phyloP scores from a whole-genome alignment of 257 asterid species.

The Ilex aquifolium region DNA sequence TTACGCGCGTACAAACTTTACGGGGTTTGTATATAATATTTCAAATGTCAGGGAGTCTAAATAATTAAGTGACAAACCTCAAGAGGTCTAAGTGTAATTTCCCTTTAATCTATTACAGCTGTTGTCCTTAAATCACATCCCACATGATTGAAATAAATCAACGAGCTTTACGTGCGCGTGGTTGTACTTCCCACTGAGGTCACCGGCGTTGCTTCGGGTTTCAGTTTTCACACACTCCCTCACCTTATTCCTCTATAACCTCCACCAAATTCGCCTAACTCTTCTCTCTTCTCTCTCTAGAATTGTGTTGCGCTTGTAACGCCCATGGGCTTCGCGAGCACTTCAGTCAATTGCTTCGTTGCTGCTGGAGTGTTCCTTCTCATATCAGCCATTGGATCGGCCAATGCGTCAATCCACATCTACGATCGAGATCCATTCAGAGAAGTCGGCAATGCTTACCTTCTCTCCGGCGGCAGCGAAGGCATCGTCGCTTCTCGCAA shows the following conservation, averaged over 20 bases:
- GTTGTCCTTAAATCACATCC: no score
- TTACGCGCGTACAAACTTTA: no score
- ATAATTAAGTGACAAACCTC: no score
- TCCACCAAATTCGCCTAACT: constrained; percentile 38
- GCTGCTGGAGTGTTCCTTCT: constrained; percentile 16
- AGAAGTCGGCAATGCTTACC: constrained; percentile 95
- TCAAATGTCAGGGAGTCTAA: no score
- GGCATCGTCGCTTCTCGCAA: constrained; percentile 51
- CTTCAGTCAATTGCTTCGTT: constrained; percentile 20
- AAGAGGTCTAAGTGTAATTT: no score
- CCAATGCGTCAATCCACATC: constrained; percentile 73
- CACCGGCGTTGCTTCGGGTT: no score
- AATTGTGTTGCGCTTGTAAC: constrained; percentile 16
- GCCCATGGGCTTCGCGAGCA: constrained; percentile 54
- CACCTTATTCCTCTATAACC: not conserved
- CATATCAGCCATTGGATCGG: constrained; percentile 42
- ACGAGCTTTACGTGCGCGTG: no score
- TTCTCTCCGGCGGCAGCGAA: constrained; percentile 93
- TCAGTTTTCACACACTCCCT: not conserved
- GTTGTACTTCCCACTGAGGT: no score
- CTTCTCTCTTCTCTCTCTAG: constrained; percentile 31
- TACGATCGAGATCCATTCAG: constrained; percentile 80
- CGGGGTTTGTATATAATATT: no score
- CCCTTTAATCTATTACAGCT: no score
- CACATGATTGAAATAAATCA: no score